Base-by-base conservation (phyloP, 1,284 basidiomycete species). In the Cerrena zonata region DNA sequence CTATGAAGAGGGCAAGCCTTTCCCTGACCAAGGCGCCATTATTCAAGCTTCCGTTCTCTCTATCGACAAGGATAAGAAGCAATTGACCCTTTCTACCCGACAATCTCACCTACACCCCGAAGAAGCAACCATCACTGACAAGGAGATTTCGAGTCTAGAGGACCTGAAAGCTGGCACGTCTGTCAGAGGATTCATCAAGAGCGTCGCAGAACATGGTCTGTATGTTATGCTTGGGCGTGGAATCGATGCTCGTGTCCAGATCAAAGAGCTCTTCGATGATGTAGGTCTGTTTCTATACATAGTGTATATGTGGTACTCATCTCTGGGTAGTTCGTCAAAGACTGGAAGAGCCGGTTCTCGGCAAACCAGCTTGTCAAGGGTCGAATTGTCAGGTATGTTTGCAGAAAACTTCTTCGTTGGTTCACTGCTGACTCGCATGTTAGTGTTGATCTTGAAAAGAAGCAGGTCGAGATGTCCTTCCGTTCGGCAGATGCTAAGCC, bases 171-270 rank as follows among this genome's bases (percentile, higher is more conserved):
- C 79, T 27, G 94, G 92, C 3, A 75, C 86, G 52, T 78, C 75
- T 22, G 71, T 95, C 27, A 79, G 92, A 48, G 95, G 95, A 11
- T 91, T 96, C 64, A 81, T 98, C 64, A 95, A 93, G 71, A 88
- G 82, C 56, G 76, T 98, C 41, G 79, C 84, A 19, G 86, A 92
- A 46, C 83, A 88, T 60, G 95, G 95, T 13, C 66, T 99, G n/a
- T 98, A 96, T 62, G 91, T 99, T 3, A 82, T 82, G 37, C 69
- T 99, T 21, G 92, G 91, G 15, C 80, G 87, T 45, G 79, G 79
- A 45, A 72, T 96, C 27, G 91, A 93, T 61, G 94, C 89, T 48
- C 84, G 95, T 21, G 86, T 98, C 22, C 93, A 95, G 69, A 98
- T 98, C 65, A 87, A 82, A 65, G 92, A 97, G 69, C 77, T 96